Evolutionary conservation across 2,329 filamentous ascomycete species (phyloP), one percentile per base, ranked within the genome.

Genomic region (Cercospora beticola): DNA sequence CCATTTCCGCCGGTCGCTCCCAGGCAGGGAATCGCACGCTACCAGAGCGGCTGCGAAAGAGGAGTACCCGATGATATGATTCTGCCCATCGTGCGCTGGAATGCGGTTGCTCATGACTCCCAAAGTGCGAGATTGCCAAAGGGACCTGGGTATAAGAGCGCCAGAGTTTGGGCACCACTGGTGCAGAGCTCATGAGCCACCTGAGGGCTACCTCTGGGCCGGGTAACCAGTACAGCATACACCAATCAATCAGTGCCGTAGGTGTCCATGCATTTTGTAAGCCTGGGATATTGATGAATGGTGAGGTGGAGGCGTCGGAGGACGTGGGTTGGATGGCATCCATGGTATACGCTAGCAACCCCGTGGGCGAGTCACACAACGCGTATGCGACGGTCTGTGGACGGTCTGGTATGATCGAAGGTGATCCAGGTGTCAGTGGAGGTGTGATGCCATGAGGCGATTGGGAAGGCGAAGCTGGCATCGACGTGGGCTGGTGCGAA

Each of bases 161-260:
- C 76, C 76, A 80, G 12, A 75, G 72, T n/a, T 71, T 62, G 7
- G 69, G 61, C 9, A 71, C 30, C 46, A 74, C 67, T 3, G 69
- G 58, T 9, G 68, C 64, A 5, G 79, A 79, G 68, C 81, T 79
- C 9, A 75, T 76, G 12, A 83, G 75, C 82, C 82, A 89, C 28
- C 88, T 81, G 72, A 90, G 78, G 3, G 84, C 84, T 1, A 84
- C 84, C 74, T 91, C 89, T 0, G 88, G 88, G 0, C 89, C 89
- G 0, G 89, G 88, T 0, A 91, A 78, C 89, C 89, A 91, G 23
- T 88, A 85, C 30, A 90, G 79, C 75, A 87, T 85, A 1, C 87
- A 85, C 73, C 89, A 81, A 18, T 86, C 87, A 67, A 91, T 82
- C 26, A 91, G 81, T 65, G 90, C 86, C 1, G 78, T 80, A 5